phyloP scores from a whole-genome alignment of 2,329 filamentous ascomycete species.

The Colletotrichum tamarilloi region DNA sequence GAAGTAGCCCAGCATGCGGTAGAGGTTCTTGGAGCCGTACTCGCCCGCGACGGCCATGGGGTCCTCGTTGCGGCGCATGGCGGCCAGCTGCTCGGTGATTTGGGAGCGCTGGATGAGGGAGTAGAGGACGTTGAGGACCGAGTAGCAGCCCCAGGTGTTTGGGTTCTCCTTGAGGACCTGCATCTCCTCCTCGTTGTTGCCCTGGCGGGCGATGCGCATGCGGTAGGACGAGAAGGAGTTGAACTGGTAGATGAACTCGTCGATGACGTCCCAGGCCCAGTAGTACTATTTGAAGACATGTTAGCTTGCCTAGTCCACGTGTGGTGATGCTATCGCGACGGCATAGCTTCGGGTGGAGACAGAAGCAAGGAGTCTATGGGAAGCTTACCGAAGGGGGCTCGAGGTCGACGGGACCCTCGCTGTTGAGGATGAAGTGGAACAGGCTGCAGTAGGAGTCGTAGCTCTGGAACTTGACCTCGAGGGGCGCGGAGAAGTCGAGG shows the following conservation, averaged over 20 bases:
- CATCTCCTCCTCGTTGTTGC: constrained; percentile 91
- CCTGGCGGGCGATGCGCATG: constrained; percentile 85
- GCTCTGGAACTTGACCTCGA: constrained; percentile 97
- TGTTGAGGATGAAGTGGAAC: constrained; percentile 99
- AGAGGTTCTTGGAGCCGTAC: constrained; percentile 93
- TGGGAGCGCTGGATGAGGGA: constrained; percentile 98
- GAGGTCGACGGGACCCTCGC: constrained; percentile 96
- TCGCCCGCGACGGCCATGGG: constrained; percentile 89
- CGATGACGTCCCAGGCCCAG: constrained; percentile 99
- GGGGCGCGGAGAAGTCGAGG: constrained; percentile 92
- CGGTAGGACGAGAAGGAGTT: constrained; percentile 99
- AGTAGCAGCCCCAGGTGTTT: constrained; percentile 99
- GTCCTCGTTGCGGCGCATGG: constrained; percentile 95
- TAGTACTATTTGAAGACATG: constrained; percentile 76
- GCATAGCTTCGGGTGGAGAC: not conserved
- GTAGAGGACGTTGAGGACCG: constrained; percentile 98
- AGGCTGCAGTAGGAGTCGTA: constrained; percentile 99
- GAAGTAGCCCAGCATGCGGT: constrained; percentile 99
- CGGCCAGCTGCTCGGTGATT: constrained; percentile 96
- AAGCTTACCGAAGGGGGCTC: constrained; percentile 91
- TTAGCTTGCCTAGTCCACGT: constrained; percentile 18
- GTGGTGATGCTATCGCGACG: not conserved
- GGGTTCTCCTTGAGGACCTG: constrained; percentile 93
- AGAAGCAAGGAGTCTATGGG: constrained; percentile 39
- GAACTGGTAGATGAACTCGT: constrained; percentile 99